These are phyloP conservation scores for Limonium bicolor DNA, from an alignment of 148 eudicot genomes.

Conservation along the genomic window DNA sequence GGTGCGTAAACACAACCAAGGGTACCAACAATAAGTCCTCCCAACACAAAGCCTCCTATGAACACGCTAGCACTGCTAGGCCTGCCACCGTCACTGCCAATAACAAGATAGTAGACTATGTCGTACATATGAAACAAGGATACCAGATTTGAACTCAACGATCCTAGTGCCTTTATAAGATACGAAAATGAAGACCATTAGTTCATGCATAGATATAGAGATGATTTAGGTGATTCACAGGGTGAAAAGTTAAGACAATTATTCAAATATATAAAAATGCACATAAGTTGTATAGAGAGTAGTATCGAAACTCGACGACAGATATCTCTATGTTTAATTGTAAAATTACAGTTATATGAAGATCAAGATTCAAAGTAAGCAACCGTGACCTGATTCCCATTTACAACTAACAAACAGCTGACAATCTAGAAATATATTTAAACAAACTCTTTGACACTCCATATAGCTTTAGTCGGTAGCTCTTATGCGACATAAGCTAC, in stretches of 20 bases:
- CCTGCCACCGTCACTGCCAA: slow-evolving; percentile 51
- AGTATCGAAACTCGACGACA: neutral
- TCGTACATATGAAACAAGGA: too few relatives aligned
- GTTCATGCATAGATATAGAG: too few relatives aligned
- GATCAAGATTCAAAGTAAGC: too few relatives aligned
- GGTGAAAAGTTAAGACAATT: too few relatives aligned
- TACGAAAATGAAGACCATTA: neutral
- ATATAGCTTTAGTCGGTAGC: too few relatives aligned
- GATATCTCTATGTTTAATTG: neutral
- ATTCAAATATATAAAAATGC: too few relatives aligned
- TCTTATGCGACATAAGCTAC: slow-evolving; percentile 15
- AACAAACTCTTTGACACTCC: neutral
- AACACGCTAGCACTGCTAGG: slow-evolving; percentile 40
- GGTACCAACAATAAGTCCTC: slow-evolving; percentile 77
- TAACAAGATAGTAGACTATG: neutral
- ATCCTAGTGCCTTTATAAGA: neutral
- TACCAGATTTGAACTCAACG: neutral
- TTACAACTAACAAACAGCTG: too few relatives aligned
- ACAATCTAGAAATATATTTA: neutral
- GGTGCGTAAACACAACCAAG: slow-evolving; percentile 77
- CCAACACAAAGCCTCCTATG: slow-evolving; percentile 70
- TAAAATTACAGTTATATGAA: too few relatives aligned
- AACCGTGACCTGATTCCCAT: too few relatives aligned
- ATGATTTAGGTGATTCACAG: too few relatives aligned
- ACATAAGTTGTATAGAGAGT: neutral